Conservation (phyloP, 2,329 filamentous ascomycete genomes). For the Ceratocystis eucalypticola region DNA sequence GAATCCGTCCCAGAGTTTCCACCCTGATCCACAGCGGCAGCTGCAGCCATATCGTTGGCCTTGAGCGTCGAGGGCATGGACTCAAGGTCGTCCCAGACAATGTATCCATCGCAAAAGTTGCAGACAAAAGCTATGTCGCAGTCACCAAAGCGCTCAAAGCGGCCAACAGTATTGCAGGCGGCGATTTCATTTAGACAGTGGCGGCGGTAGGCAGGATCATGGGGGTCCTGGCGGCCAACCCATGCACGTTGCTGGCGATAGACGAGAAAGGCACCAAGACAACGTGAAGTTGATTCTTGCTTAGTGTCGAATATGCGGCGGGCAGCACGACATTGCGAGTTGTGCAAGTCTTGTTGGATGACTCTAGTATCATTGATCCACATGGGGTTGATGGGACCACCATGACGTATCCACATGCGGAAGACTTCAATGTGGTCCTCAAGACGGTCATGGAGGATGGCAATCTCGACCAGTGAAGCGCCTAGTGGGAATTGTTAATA, state of each 20-base stretch:
- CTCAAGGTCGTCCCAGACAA: slow-evolving; percentile 44
- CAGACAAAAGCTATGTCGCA: slow-evolving; percentile 44
- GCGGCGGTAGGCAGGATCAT: slow-evolving; percentile 28
- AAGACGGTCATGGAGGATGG: slow-evolving; percentile 33
- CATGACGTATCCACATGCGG: slow-evolving; percentile 40
- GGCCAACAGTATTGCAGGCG: slow-evolving; percentile 39
- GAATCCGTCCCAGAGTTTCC: not conserved
- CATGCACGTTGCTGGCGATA: slow-evolving; percentile 34
- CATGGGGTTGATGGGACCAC: slow-evolving; percentile 42
- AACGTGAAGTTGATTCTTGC: slow-evolving; percentile 36
- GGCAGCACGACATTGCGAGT: slow-evolving; percentile 44
- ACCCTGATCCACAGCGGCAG: not conserved
- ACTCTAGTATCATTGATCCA: slow-evolving; percentile 41
- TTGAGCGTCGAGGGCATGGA: slow-evolving; percentile 34
- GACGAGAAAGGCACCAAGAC: slow-evolving; percentile 44
- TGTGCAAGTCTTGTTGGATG: slow-evolving; percentile 40
- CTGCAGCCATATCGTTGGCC: not conserved
- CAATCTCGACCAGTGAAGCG: slow-evolving; percentile 40
- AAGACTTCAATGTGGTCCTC: slow-evolving; percentile 36
- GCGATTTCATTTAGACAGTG: slow-evolving; percentile 36
- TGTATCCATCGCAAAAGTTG: slow-evolving; percentile 47
- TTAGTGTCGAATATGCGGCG: slow-evolving; percentile 41
- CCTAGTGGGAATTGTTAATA: slow-evolving; percentile 26
- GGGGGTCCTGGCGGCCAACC: slow-evolving; percentile 18
- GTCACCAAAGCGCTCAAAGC: slow-evolving; percentile 42